These are phyloP conservation scores for Hermanozyma aechmeae DNA, from an alignment of 805 yeast species.

Conservation along the genomic window DNA sequence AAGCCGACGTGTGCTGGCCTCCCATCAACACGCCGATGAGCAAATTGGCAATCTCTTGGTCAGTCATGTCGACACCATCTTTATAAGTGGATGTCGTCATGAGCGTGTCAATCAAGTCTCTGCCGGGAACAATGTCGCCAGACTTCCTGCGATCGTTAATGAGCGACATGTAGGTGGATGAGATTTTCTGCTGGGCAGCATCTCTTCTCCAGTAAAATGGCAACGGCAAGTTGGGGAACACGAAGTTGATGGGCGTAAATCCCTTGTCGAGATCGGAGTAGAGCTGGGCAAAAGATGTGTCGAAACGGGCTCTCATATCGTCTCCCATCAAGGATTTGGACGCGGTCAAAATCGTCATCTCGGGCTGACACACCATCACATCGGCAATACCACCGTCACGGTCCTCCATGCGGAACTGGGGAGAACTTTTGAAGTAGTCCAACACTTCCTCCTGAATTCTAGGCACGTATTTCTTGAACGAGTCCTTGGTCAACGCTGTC, in stretches of 20 bases:
- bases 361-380: slow-evolving; percentile 83
- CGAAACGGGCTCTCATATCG: slow-evolving; percentile 78
- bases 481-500: slow-evolving; percentile 74
- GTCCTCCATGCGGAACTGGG: slow-evolving; percentile 34
- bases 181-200: slow-evolving; percentile 73
- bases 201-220: slow-evolving; percentile 82
- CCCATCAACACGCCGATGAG: slow-evolving; percentile 97
- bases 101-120: slow-evolving; percentile 85
- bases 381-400: slow-evolving; percentile 41
- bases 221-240: slow-evolving; percentile 87
- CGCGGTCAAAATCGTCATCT: slow-evolving; percentile 93
- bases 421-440: slow-evolving; percentile 50
- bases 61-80: slow-evolving; percentile 92
- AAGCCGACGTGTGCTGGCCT: slow-evolving; percentile 96
- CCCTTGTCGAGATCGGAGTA: slow-evolving; percentile 94
- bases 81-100: slow-evolving; percentile 79
- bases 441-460: slow-evolving; percentile 70
- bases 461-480: slow-evolving; percentile 83
- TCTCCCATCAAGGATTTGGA: slow-evolving; percentile 86
- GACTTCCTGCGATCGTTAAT: slow-evolving; percentile 64
- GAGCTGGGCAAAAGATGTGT: slow-evolving; percentile 72
- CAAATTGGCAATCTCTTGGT: slow-evolving; percentile 87
- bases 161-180: slow-evolving; percentile 71
- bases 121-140: slow-evolving; percentile 64
- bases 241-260: slow-evolving; percentile 91